phyloP scores from a whole-genome alignment of 257 asterid genomes.

The Salvia hispanica region DNA sequence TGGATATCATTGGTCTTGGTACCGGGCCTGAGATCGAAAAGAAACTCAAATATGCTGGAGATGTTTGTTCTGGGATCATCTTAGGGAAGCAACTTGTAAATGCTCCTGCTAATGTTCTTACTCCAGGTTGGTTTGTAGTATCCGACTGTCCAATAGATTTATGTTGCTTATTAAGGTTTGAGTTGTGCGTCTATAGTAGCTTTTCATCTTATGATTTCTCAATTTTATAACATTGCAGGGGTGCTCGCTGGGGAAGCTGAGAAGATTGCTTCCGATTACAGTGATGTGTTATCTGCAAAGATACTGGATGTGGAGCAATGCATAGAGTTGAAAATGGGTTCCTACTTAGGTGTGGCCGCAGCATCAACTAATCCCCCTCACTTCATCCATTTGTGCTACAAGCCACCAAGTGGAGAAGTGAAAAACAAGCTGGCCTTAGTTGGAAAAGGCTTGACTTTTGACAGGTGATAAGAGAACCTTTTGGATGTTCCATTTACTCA shows the following conservation, averaged over 20 bases:
- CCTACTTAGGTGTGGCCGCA: slow-evolving; percentile 92
- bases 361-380: slow-evolving; percentile 94
- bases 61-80: slow-evolving; percentile 77
- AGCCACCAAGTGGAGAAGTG: slow-evolving; percentile 74
- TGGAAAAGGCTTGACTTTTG: slow-evolving; percentile 98
- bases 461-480: slow-evolving; percentile 55
- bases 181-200: too few relatives aligned
- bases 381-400: slow-evolving; percentile 91
- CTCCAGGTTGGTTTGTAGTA: slow-evolving; percentile 82
- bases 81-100: slow-evolving; percentile 87
- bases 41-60: slow-evolving; percentile 73
- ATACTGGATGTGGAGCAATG: slow-evolving; percentile 90
- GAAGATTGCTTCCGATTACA: slow-evolving; percentile 71
- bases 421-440: slow-evolving; percentile 87
- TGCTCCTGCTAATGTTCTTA: slow-evolving; percentile 95
- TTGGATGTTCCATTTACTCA: not conserved
- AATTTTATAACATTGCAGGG: slow-evolving; percentile 45
- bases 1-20: slow-evolving; percentile 92
- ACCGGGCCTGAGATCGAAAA: slow-evolving; percentile 81
- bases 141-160: not conserved
- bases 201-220: slow-evolving; percentile 8
- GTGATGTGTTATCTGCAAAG: slow-evolving; percentile 83
- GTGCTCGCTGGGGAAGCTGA: slow-evolving; percentile 85
- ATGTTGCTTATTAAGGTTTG: not conserved
- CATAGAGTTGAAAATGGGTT: slow-evolving; percentile 97